Conservation (phyloP, 1,139 yeast species). For the Suhomyces anneliseae region DNA sequence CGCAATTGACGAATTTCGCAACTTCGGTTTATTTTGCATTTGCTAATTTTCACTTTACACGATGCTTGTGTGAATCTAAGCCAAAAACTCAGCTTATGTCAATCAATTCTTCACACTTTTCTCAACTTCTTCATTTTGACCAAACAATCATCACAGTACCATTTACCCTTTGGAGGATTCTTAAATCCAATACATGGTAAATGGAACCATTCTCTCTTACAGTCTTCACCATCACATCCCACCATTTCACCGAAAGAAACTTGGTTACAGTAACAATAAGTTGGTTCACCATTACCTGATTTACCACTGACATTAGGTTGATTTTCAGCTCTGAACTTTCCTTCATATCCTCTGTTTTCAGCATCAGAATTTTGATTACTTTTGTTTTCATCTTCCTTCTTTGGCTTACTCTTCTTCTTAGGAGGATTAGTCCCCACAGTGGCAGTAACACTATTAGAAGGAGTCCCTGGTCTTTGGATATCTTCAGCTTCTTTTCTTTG, state of each 20-base stretch:
- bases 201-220: conserved; percentile 97
- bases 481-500: conserved; percentile 20
- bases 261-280: conserved; percentile 94
- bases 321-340: conserved; percentile 4
- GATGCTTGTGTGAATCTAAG: too few relatives aligned
- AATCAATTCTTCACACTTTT: conserved; percentile 3
- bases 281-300: conserved; percentile 55
- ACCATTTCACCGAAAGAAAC: conserved; percentile 99
- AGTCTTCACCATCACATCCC: conserved; percentile 93
- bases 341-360: conserved; percentile 10
- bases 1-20: too few relatives aligned
- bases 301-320: conserved; percentile 4
- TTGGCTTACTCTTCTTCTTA: conserved; percentile 32
- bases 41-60: too few relatives aligned
- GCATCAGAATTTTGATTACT: conserved; percentile 3
- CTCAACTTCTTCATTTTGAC: conserved; percentile 36
- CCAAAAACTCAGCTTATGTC: not conserved
- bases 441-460: conserved; percentile 5
- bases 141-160: conserved; percentile 94
- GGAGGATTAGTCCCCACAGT: conserved; percentile 8
- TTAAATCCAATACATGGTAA: conserved; percentile 90
- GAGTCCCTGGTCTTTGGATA: conserved; percentile 8
- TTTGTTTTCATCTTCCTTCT: conserved; percentile 27
- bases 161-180: conserved; percentile 91
- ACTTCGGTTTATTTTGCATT: too few relatives aligned